Percentiles rank a stretch among this genome's conserved stretches.
phyloP scores from a whole-genome alignment of 345 rosid genomes.

The Eucalyptus caleyi region DNA sequence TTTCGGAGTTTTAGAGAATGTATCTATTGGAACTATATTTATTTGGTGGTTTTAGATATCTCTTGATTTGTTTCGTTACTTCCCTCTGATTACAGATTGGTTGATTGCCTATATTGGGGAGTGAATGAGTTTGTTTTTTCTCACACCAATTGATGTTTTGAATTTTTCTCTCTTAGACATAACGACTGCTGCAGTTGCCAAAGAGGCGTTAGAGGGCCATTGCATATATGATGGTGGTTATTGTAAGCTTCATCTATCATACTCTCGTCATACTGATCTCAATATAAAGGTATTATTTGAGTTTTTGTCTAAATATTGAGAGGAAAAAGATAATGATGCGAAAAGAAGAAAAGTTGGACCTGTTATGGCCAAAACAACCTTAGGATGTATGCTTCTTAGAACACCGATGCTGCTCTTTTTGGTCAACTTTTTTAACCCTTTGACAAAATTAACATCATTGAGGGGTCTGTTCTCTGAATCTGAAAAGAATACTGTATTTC shows the following conservation, averaged over 20 bases:
- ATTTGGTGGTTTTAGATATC: background rate
- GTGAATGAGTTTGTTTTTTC: background rate
- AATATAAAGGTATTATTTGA: slow-evolving; percentile 94
- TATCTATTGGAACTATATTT: background rate
- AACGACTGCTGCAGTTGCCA: slow-evolving; percentile 71
- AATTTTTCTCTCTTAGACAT: slow-evolving; percentile 37
- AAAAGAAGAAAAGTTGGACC: slow-evolving; percentile 24
- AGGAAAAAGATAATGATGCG: slow-evolving; percentile 10
- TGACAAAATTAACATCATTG: background rate
- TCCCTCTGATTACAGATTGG: background rate
- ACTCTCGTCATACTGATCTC: slow-evolving; percentile 99
- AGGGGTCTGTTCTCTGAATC: background rate
- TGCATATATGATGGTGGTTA: slow-evolving; percentile 99
- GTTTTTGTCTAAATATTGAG: slow-evolving; percentile 33
- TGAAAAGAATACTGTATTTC: background rate
- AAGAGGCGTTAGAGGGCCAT: slow-evolving; percentile 92
- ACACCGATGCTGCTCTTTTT: slow-evolving; percentile 4
- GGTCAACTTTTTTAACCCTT: background rate
- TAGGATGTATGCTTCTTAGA: slow-evolving; percentile 42
- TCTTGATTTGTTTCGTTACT: background rate
- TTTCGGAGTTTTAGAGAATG: background rate
- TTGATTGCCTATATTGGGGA: background rate
- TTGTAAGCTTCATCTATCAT: slow-evolving; percentile 99
- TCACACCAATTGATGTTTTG: background rate
- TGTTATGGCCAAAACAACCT: slow-evolving; percentile 15